Base-by-base conservation (phyloP, 768 basidiomycete species). In the Leccinum obscurum region DNA sequence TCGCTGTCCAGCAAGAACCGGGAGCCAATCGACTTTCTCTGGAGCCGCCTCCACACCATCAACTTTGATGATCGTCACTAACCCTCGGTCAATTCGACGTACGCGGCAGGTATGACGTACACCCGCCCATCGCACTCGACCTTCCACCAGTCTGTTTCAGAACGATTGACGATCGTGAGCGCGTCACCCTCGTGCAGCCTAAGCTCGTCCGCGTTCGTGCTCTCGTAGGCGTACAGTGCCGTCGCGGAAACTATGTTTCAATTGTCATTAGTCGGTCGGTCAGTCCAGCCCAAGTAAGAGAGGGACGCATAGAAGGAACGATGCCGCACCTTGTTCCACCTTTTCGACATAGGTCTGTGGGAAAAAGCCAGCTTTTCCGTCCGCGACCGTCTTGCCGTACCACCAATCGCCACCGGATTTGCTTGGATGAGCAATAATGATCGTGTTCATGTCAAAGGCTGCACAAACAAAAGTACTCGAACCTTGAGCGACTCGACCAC, bases 81-180 rank as follows among this genome's bases (percentile, higher is more conserved):
- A 96, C 96, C 92, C 85, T 89, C 85, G 70, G 81, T 80, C 67
- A 87, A 74, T 76, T 96, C 91, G 72, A 99, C 73, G 74, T 98
- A 98, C 20, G 88, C 85, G 26, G 95, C 93, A 55, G 97, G 97
- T 4, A 95, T 94, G 69, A 95, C 87, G 77, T 90, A 92, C 55
- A 97, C 86, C 62, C 87, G 75, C 22, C 96, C 96, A 52, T 83
- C 86, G 68, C 84, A 83, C 77, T 98, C 95, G 41, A 89, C 90
- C 78, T 95, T 98, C 93, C 93, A 98, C 97, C 97, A 98, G 67
- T 92, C 91, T 55, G 78, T 81, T 65, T 98, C 97, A 56, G 83
- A 83, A 52, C 76, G 83, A 70, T 99, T 97, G 59, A 98, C 82
- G 63, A 99, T 86, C 8, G 80, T 79, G 41, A 98, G 76, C 35